Evolutionary conservation across 345 rosid species (phyloP), one percentile per base, ranked within the genome.

Genomic region (Sonneratia caseolaris): DNA sequence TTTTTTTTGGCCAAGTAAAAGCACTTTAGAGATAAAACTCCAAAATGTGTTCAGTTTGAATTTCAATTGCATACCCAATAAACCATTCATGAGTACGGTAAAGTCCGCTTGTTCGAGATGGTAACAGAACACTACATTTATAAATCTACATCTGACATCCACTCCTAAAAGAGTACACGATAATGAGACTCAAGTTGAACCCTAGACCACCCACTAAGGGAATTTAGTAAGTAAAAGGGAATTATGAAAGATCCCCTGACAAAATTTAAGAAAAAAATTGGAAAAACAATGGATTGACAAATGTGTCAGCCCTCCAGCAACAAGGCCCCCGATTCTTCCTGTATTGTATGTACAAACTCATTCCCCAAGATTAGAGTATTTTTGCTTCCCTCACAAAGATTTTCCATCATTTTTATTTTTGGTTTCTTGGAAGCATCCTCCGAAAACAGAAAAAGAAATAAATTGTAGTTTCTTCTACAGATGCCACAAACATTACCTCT

Each of bases 261-360:
- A 62, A 62, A n/a, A 57, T 27, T 27, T 57, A 5, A 21, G 3
- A 57, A 57, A 27, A 27, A 27, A 2, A 12, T 57, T 7, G 27
- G n/a, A n/a, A 57, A 1, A 32, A 1, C 27, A 62, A 4, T 3
- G 32, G 19, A 62, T 68, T 72, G 62, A 73, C 37, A 70, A 35
- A 79, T 81, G 81, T 77, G 78, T 73, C 86, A 70, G 21, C 73
- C 66, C 72, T 72, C 24, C 38, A 53, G 75, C 55, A 48, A 55
- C 51, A 47, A 57, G 5, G 64, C 43, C 74, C 64, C 62, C 38
- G n/a, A 37, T 18, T 16, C 40, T 43, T 72, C 72, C 24, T 73
- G 70, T 81, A 83, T 83, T 73, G 70, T 81, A 83, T 83, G 84
- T 81, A 83, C 84, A 83, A 59, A 35, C 66, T 27, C 38, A 62